Conservation (phyloP, 1,284 basidiomycete genomes). For the Ceratobasidium sp. region DNA sequence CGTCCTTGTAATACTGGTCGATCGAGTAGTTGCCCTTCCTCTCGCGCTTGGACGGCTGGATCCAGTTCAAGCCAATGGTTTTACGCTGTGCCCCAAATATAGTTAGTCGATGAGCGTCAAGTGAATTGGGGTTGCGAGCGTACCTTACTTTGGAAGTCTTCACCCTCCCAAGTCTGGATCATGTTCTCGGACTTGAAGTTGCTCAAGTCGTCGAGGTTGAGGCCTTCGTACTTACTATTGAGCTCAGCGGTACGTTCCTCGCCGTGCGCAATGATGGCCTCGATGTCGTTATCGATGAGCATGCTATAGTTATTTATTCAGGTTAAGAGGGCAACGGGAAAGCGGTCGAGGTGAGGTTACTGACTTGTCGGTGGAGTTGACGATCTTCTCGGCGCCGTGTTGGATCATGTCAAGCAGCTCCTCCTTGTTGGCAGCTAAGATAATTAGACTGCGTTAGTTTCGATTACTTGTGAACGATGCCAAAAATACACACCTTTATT, state of each 20-base stretch:
- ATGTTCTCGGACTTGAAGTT: conserved; percentile 95
- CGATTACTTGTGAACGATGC: not conserved
- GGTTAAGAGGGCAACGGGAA: not conserved
- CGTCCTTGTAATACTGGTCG: conserved; percentile 94
- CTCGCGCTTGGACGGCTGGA: conserved; percentile 95
- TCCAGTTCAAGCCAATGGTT: conserved; percentile 80
- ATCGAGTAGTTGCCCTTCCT: conserved; percentile 97
- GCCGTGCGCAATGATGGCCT: conserved; percentile 92
- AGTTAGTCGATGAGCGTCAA: conserved; percentile 44
- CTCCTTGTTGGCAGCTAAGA: conserved; percentile 89
- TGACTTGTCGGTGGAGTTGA: conserved; percentile 79
- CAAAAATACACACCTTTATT: conserved; percentile 67
- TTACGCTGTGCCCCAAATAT: conserved; percentile 67
- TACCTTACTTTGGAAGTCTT: conserved; percentile 87
- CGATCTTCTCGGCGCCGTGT: conserved; percentile 97
- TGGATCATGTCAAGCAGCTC: conserved; percentile 99
- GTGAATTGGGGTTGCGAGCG: conserved; percentile 50
- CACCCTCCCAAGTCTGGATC: conserved; percentile 96
- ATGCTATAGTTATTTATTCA: conserved; percentile 63
- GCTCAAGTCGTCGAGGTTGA: conserved; percentile 95
- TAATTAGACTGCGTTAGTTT: not conserved
- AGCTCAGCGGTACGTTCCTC: conserved; percentile 92
- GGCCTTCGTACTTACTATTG: conserved; percentile 91
- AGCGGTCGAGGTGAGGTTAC: conserved; percentile 52
- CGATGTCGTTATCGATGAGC: conserved; percentile 92